A percentile compares a stretch with the other conserved stretches of the same genome.
Evolutionary conservation across 1,284 basidiomycete genomes (phyloP).

Genomic region (Vanrija pseudolonga): DNA sequence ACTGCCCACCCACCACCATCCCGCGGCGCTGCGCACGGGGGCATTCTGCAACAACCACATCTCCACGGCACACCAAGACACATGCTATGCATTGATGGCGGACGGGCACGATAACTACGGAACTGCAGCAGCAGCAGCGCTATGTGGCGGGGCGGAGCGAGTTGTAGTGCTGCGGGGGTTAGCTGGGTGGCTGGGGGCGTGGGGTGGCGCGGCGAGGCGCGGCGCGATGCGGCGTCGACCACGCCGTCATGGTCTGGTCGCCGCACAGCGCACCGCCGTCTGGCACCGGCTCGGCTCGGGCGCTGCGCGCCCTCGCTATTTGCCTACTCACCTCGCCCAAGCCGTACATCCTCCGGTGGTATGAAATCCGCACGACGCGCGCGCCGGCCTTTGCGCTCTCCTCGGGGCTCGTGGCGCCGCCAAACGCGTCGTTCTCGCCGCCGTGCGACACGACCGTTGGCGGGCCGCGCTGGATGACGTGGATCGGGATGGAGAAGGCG

Average conservation of each 20-base stretch:
- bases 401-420: conserved; percentile 44
- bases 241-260: background rate
- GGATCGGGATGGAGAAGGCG: conserved; percentile 80
- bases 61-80: background rate
- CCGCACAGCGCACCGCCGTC: too few species aligned
- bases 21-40: too few species aligned
- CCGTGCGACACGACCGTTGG: conserved; percentile 81
- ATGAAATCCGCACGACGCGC: conserved; percentile 70
- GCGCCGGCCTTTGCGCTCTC: conserved; percentile 49
- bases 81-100: background rate
- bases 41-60: too few species aligned
- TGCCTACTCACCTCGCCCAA: conserved; percentile 74
- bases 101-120: background rate
- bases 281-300: too few species aligned
- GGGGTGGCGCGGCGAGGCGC: background rate
- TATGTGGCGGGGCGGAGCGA: conserved; percentile 60
- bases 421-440: conserved; percentile 36
- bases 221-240: background rate
- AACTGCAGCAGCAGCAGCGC: background rate
- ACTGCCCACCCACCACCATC: background rate
- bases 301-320: background rate
- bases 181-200: too few species aligned
- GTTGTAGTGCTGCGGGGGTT: conserved; percentile 70
- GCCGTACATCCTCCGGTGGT: conserved; percentile 87
- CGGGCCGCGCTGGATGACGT: conserved; percentile 79